Base-by-base conservation (phyloP, 23 red algal species). In the Pyropia haitanensis region DNA sequence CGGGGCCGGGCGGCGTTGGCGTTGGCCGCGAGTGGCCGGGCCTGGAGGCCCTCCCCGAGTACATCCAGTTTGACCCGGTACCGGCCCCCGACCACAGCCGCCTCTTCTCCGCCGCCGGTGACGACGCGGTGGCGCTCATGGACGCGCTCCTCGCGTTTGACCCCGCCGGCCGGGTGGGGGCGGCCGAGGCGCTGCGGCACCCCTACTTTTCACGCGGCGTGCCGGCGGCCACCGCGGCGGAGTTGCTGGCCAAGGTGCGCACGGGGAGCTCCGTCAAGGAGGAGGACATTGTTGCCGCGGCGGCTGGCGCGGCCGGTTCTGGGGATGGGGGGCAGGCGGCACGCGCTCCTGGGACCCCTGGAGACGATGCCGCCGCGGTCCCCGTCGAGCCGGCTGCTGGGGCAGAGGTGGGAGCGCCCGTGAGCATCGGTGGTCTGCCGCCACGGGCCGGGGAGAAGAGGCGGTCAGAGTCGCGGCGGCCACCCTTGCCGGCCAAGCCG, bases 1-100 rank as follows among this genome's bases (percentile, higher is more conserved):
- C 39, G 39, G 39, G 39, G 39, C 4, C 39, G 39, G 8, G 8
- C 39, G 39, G 39, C 39, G 39, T 46, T 0, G 39, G 39, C 39
- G 39, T 46, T 46, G 39, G 39, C 39, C 39, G 39, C 39, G 63
- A 77, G 20, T 97, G 93, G 93, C 84, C 84, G 0, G 60, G 68
- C 68, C 65, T 81, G 56, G 67, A 81, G 27, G 46, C 64, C 33
- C 78, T 97, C 14, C 85, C 93, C 19, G 84, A 71, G n/a, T 97
- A 84, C 55, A 57, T 97, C 69, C 23, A 88, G 44, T 97, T 97
- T 61, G 65, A 33, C n/a, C 28, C 71, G 3, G 77, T 73, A 14
- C 91, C 83, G 7, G 54, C 58, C 28, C 91, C 77, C 15, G 78
- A 82, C 56, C 74, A 88, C 31, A 64, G 63, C 48, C 21, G 63